These are phyloP conservation scores for Chloris gayana DNA, from an alignment of 176 grass and related monocot genomes.

Conservation along the genomic window DNA sequence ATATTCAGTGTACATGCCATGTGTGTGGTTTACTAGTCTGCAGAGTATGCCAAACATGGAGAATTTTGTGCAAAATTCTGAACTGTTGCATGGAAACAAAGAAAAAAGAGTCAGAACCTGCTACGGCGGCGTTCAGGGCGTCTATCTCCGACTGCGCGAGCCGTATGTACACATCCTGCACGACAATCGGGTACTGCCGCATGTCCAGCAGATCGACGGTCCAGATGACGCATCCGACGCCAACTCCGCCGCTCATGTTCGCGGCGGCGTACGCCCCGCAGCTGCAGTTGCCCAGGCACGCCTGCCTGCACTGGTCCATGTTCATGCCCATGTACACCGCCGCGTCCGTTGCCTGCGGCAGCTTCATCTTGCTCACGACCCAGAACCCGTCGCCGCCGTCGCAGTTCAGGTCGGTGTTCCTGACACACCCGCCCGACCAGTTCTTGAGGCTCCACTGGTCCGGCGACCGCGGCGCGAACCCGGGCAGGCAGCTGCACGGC, in stretches of 20 bases:
- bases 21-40: too few species aligned
- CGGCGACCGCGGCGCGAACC: slow-evolving; percentile 45
- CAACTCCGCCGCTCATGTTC: slow-evolving; percentile 34
- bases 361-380: slow-evolving; percentile 45
- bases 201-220: slow-evolving; percentile 57
- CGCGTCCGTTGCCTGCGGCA: slow-evolving; percentile 54
- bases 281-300: slow-evolving; percentile 48
- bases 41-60: too few species aligned
- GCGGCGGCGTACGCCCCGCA: slow-evolving; percentile 57
- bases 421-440: slow-evolving; percentile 41
- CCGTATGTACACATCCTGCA: slow-evolving; percentile 52
- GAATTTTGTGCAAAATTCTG: too few species aligned
- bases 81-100: too few species aligned
- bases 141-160: slow-evolving; percentile 58
- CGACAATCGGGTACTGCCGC: slow-evolving; percentile 25
- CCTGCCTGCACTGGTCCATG: slow-evolving; percentile 46
- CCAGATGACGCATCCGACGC: slow-evolving; percentile 54
- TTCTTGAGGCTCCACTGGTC: slow-evolving; percentile 44
- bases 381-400: slow-evolving; percentile 52
- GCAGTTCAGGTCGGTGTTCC: slow-evolving; percentile 44
- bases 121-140: slow-evolving; percentile 11
- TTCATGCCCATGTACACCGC: slow-evolving; percentile 35
- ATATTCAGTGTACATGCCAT: too few species aligned
- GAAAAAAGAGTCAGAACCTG: slow-evolving; percentile 8
- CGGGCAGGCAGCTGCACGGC: slow-evolving; percentile 51